phyloP scores from a whole-genome alignment of 495 filamentous ascomycete species.

The Penicillium coprophilum region DNA sequence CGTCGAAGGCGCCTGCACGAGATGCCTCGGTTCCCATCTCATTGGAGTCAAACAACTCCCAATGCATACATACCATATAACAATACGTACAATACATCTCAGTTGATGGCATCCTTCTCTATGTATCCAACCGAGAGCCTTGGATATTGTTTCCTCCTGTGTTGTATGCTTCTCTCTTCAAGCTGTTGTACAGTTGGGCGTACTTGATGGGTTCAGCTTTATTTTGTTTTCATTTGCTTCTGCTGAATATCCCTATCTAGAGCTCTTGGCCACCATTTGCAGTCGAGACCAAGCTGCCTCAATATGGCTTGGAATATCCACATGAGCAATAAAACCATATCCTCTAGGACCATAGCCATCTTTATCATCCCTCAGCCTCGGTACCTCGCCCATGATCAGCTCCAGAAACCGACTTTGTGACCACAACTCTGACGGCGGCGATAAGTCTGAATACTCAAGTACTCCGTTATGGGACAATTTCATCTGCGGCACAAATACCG shows the following conservation, averaged over 20 bases:
- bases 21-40: neutral
- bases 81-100: too few species aligned
- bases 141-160: too few species aligned
- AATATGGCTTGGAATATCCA: slow-evolving; percentile 32
- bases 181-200: too few species aligned
- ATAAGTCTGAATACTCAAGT: slow-evolving; percentile 16
- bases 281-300: slow-evolving; percentile 29
- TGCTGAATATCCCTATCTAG: neutral
- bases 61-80: neutral
- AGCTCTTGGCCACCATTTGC: neutral
- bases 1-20: neutral
- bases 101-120: too few species aligned
- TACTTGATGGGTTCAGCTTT: too few species aligned
- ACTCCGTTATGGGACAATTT: slow-evolving; percentile 1
- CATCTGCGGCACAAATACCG: slow-evolving; percentile 31
- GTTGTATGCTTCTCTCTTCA: too few species aligned
- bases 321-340: slow-evolving; percentile 37
- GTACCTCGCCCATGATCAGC: slow-evolving; percentile 35
- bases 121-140: too few species aligned
- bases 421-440: slow-evolving; percentile 22
- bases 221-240: neutral
- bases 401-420: slow-evolving; percentile 27
- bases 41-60: neutral
- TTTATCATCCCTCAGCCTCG: slow-evolving; percentile 36
- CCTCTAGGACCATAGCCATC: slow-evolving; percentile 38